Conservation (phyloP, 768 basidiomycete species). For the Mycena olivaceomarginata region DNA sequence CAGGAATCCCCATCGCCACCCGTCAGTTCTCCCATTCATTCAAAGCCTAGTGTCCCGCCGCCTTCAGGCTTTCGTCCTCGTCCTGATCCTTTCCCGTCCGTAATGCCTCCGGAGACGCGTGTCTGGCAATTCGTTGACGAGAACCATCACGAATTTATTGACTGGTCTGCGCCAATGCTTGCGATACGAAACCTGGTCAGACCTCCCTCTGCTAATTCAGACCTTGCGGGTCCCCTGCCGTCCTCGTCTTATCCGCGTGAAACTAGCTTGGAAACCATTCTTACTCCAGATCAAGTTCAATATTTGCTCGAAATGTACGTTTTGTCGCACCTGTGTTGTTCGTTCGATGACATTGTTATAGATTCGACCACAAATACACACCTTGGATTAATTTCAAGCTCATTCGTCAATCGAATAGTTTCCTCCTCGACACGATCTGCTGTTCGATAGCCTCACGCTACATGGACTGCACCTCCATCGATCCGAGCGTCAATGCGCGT, state of each 20-base stretch:
- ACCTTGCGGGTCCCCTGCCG: background rate
- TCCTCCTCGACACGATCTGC: slow-evolving; percentile 60
- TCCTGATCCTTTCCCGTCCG: background rate
- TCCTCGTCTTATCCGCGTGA: slow-evolving; percentile 27
- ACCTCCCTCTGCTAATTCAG: slow-evolving; percentile 45
- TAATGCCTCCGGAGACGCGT: slow-evolving; percentile 20
- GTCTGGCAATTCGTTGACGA: slow-evolving; percentile 59
- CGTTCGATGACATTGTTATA: slow-evolving; percentile 34
- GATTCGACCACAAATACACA: slow-evolving; percentile 60
- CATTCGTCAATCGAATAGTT: slow-evolving; percentile 48
- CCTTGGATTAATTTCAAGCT: slow-evolving; percentile 64
- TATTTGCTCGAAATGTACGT: slow-evolving; percentile 56
- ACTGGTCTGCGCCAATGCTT: slow-evolving; percentile 54
- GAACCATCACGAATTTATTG: slow-evolving; percentile 53
- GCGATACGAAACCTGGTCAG: slow-evolving; percentile 55
- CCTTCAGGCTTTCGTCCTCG: no score
- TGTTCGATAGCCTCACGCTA: slow-evolving; percentile 64
- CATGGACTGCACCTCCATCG: slow-evolving; percentile 48
- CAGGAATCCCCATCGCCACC: background rate
- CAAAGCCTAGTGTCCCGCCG: background rate
- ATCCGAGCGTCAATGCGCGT: slow-evolving; percentile 44
- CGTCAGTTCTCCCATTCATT: no score
- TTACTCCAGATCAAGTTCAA: slow-evolving; percentile 55
- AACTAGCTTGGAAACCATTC: slow-evolving; percentile 51
- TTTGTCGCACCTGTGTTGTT: background rate